Conservation (phyloP, 805 yeast species). For the Ogataea minuta region DNA sequence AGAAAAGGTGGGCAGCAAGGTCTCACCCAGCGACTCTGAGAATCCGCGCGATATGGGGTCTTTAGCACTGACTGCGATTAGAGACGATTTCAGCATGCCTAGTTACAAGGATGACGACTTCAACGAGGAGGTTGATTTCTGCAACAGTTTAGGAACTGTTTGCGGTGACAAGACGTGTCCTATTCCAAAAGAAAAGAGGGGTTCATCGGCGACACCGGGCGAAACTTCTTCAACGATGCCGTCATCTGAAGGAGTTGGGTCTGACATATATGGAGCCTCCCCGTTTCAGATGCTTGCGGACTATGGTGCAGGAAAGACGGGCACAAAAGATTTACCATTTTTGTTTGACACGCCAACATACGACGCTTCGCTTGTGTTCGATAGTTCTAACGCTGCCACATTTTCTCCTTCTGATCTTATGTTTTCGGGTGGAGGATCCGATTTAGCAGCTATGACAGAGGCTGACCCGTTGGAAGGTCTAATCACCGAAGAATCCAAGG, state of each 20-base stretch:
- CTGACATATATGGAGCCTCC: constrained; percentile 15
- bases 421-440: constrained; percentile 4
- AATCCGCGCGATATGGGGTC: background rate
- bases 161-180: constrained; percentile 79
- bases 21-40: background rate
- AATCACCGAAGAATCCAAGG: constrained; percentile 54
- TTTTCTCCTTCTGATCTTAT: constrained; percentile 19
- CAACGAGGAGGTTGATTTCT: constrained; percentile 75
- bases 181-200: constrained; percentile 44
- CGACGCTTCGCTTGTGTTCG: constrained; percentile 54
- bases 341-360: constrained; percentile 47
- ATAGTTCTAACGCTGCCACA: constrained; percentile 14
- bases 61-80: background rate
- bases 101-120: constrained; percentile 39
- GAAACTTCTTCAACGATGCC: constrained; percentile 2
- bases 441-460: constrained; percentile 11
- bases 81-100: constrained; percentile 21
- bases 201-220: constrained; percentile 13
- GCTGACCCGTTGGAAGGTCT: constrained; percentile 30
- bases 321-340: constrained; percentile 41
- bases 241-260: background rate
- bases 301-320: constrained; percentile 11
- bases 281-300: constrained; percentile 25
- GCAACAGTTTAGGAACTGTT: constrained; percentile 71
- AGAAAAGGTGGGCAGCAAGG: background rate